phyloP scores from a whole-genome alignment of 176 grass and related monocot species.

The Pontederia paniculata region DNA sequence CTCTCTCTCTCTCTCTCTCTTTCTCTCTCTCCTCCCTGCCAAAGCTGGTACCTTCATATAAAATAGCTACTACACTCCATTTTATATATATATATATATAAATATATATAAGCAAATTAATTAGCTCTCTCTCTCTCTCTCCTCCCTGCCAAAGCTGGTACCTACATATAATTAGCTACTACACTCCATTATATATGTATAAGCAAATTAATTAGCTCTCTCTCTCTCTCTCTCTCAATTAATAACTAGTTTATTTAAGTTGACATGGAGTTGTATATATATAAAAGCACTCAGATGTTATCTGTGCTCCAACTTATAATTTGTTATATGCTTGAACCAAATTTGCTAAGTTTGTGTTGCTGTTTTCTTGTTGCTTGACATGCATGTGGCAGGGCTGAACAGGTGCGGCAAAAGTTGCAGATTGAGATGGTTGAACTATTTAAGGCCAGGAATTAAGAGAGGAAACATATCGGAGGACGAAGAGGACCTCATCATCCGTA shows the following conservation, averaged over 20 bases:
- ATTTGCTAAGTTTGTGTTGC: too few relatives aligned
- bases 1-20: not conserved
- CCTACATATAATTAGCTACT: too few relatives aligned
- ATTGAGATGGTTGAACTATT: constrained; percentile 36
- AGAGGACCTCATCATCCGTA: constrained; percentile 33
- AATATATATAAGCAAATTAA: not conserved
- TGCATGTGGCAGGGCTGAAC: constrained; percentile 37
- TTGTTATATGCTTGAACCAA: too few relatives aligned
- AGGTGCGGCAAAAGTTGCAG: constrained; percentile 41
- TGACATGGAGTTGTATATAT: too few relatives aligned
- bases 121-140: not conserved
- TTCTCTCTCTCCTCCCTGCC: not conserved
- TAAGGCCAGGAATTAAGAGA: constrained; percentile 37
- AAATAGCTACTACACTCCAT: not conserved
- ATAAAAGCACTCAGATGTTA: too few relatives aligned
- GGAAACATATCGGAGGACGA: constrained; percentile 36
- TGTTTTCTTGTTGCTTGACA: too few relatives aligned
- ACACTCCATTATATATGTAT: too few relatives aligned
- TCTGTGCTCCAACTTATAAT: too few relatives aligned
- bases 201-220: too few relatives aligned
- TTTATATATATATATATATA: not conserved
- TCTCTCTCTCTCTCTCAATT: too few relatives aligned
- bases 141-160: not conserved
- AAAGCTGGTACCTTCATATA: not conserved
- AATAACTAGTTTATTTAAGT: too few relatives aligned